phyloP scores from a whole-genome alignment of 257 asterid species.

The Catharanthus roseus region DNA sequence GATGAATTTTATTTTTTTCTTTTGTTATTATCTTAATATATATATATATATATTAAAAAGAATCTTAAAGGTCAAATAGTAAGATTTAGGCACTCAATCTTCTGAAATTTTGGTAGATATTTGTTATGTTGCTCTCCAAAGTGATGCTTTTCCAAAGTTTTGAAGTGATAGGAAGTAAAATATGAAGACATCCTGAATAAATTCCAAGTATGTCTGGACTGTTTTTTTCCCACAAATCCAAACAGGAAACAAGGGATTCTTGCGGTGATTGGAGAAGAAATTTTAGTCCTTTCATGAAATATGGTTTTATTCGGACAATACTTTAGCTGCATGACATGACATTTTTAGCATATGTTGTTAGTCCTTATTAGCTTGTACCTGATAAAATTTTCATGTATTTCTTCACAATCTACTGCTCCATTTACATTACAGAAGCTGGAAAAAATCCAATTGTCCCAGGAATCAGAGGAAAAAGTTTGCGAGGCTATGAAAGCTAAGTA shows the following conservation, averaged over 20 bases:
- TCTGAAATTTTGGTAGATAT: neutral
- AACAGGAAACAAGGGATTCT: neutral
- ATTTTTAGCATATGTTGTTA: neutral
- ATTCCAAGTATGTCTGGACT: neutral
- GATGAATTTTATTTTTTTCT: too few relatives aligned
- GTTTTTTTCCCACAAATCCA: neutral
- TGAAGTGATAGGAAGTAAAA: neutral
- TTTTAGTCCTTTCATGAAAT: neutral
- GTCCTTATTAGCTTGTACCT: neutral
- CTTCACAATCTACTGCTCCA: neutral
- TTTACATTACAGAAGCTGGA: conserved; percentile 49
- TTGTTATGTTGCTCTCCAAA: neutral
- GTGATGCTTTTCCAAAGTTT: neutral
- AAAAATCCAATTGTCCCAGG: conserved; percentile 39
- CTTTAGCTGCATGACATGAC: neutral
- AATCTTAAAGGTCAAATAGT: neutral
- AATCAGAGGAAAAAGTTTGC: conserved; percentile 42
- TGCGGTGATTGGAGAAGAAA: neutral
- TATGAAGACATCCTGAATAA: neutral
- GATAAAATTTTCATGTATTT: neutral
- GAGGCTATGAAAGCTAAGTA: conserved; percentile 45
- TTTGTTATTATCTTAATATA: neutral
- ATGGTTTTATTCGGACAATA: neutral
- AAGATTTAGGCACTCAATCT: neutral
- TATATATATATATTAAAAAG: too few relatives aligned